Evolutionary conservation across 2,329 filamentous ascomycete species (phyloP), one percentile per base, ranked within the genome.

Genomic region (Trichophyton simii): DNA sequence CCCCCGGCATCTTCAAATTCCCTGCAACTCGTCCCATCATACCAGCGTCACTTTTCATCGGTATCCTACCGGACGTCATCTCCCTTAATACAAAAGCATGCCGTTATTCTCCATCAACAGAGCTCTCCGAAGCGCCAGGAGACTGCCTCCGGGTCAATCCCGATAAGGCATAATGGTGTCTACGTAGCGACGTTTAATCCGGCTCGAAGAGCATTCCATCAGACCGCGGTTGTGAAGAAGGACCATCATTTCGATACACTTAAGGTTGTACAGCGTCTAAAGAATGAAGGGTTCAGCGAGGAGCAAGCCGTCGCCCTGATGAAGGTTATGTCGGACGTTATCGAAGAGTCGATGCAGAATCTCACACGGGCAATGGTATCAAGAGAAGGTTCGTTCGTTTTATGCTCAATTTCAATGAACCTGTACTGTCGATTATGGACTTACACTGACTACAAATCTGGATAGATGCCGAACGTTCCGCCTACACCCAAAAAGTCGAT

Each of bases 241-340:
- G 91, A 96, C 69, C 94, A 99, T 75, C 91, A 99, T 75, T 99
- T 99, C 72, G 94, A 99, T 75, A 99, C 94, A 0, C 83, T 99
- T 64, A 96, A 96, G 77, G 96, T 99, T 72, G 91, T 99, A 44
- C 89, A 96, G 76, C 82, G 89, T 59, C 79, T 99, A 46, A 86
- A 92, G 73, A 84, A 84, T 66, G 94, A 99, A 73, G 94, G 94
- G 0, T 96, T 97, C 73, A 96, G 90, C 25, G 92, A 97, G 74
- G 88, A 91, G 67, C 94, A 99, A 76, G 87, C 91, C 1, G 91
- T 90, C 28, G 92, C 94, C n/a, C 94, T 96, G 88, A 97, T 99
- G 94, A 89, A 89, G 72, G 89, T 97, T 5, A 80, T 99, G 44
- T 91, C 91, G 75, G 91, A 97, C 73, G 92, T 97, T 8, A 96